Conservation (phyloP, 1,284 basidiomycete species). For the Cutaneotrichosporon curvatum region DNA sequence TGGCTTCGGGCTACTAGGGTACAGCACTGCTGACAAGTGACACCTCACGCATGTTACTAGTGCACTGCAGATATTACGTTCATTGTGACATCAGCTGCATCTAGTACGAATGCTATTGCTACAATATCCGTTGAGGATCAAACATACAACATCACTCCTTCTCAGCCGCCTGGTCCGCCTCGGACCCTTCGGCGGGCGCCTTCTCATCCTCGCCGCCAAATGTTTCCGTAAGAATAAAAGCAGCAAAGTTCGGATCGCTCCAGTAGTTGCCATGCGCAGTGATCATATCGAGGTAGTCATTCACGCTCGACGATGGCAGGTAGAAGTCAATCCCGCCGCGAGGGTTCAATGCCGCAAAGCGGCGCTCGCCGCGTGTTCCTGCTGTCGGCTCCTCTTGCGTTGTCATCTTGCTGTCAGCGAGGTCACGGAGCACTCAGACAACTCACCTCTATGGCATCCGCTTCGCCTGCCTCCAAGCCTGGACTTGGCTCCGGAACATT, state of each 20-base stretch:
- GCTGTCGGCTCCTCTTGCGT: conserved; percentile 16
- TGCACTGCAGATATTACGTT: too few species aligned
- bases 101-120: too few species aligned
- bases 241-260: conserved; percentile 37
- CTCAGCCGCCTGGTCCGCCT: not conserved
- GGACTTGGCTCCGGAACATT: too few species aligned
- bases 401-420: conserved; percentile 24
- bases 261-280: conserved; percentile 45
- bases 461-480: conserved; percentile 16
- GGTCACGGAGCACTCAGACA: not conserved
- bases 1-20: too few species aligned
- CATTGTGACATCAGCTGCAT: too few species aligned
- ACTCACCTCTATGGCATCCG: conserved; percentile 26
- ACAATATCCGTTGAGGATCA: too few species aligned
- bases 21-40: too few species aligned
- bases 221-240: conserved; percentile 44
- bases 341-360: conserved; percentile 46
- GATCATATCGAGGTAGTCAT: conserved; percentile 45
- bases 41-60: too few species aligned
- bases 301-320: conserved; percentile 40
- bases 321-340: conserved; percentile 46
- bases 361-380: conserved; percentile 39
- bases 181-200: not conserved
- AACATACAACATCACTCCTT: not conserved
- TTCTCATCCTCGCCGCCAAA: conserved; percentile 10